Percentiles rank a stretch among this genome's conserved stretches.
phyloP scores from a whole-genome alignment of 1,139 yeast species.

The Pichia sp. region DNA sequence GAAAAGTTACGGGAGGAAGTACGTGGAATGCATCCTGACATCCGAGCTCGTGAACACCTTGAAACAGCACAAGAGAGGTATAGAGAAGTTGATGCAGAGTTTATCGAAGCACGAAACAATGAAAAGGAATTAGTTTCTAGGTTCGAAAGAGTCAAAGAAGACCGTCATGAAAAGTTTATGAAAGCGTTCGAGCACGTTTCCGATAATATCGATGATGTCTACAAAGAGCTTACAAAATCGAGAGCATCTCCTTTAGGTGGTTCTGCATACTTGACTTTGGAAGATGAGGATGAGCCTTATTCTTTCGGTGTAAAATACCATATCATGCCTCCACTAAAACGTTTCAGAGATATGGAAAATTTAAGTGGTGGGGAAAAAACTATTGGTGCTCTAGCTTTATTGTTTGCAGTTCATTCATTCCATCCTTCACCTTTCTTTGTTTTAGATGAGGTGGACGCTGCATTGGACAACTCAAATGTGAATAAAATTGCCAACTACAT shows the following conservation, averaged over 20 bases:
- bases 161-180: conserved; percentile 60
- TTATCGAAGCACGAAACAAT: conserved; percentile 53
- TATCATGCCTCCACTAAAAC: conserved; percentile 95
- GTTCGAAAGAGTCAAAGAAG: conserved; percentile 57
- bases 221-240: conserved; percentile 78
- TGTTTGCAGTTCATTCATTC: conserved; percentile 86
- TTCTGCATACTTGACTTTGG: conserved; percentile 81
- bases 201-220: conserved; percentile 67
- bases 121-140: conserved; percentile 54
- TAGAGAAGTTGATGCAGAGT: conserved; percentile 60
- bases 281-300: conserved; percentile 88
- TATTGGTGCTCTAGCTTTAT: conserved; percentile 87
- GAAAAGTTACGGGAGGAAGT: conserved; percentile 57
- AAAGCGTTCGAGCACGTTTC: conserved; percentile 76
- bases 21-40: conserved; percentile 68
- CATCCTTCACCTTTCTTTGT: conserved; percentile 96
- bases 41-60: conserved; percentile 73
- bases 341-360: conserved; percentile 89
- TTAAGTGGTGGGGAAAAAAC: conserved; percentile 97
- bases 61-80: conserved; percentile 63
- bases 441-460: conserved; percentile 95
- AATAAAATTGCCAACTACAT: conserved; percentile 81
- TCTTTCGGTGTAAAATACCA: conserved; percentile 79
- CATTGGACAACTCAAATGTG: conserved; percentile 87
- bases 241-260: conserved; percentile 78